Evolutionary conservation across 352 stramenopile species (phyloP).

Genomic region (Pythium insidiosum): DNA sequence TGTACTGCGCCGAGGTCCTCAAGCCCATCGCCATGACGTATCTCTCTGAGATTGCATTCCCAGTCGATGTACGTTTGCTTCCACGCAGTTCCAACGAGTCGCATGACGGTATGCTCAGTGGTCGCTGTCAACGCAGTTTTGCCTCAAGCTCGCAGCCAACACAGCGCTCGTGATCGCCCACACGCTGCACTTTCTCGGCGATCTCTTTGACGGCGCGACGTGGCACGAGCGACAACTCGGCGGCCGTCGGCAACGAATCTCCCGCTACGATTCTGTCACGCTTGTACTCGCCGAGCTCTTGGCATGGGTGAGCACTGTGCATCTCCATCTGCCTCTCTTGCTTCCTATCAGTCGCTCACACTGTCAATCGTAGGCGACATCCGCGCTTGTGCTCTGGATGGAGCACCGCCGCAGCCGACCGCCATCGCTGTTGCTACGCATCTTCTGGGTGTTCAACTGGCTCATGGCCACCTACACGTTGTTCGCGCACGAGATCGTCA

Average conservation of each 20-base stretch:
- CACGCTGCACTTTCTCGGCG: constrained; percentile 33
- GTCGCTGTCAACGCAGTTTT: constrained; percentile 26
- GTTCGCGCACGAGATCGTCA: constrained; percentile 22
- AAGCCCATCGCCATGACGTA: constrained; percentile 59
- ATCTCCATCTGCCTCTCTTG: background rate
- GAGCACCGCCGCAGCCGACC: constrained; percentile 56
- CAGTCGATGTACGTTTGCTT: constrained; percentile 51
- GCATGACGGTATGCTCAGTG: background rate
- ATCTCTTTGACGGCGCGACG: constrained; percentile 26
- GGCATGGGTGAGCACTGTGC: constrained; percentile 31
- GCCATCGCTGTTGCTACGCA: constrained; percentile 42
- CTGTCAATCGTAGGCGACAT: constrained; percentile 22
- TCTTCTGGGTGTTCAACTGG: constrained; percentile 60
- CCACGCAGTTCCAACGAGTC: no score
- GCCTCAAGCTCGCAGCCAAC: constrained; percentile 45
- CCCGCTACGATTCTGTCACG: background rate
- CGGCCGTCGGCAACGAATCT: background rate
- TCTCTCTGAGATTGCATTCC: constrained; percentile 69
- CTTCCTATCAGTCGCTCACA: background rate
- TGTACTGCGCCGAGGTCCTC: constrained; percentile 46
- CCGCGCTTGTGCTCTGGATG: constrained; percentile 58
- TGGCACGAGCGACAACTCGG: constrained; percentile 19
- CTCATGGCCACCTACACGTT: constrained; percentile 34
- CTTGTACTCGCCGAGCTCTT: constrained; percentile 47
- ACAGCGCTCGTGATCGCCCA: constrained; percentile 38